Evolutionary conservation across 1,139 yeast genomes (phyloP), one percentile per base, ranked within the genome.

Genomic region (Sugiyamaella pinicola): DNA sequence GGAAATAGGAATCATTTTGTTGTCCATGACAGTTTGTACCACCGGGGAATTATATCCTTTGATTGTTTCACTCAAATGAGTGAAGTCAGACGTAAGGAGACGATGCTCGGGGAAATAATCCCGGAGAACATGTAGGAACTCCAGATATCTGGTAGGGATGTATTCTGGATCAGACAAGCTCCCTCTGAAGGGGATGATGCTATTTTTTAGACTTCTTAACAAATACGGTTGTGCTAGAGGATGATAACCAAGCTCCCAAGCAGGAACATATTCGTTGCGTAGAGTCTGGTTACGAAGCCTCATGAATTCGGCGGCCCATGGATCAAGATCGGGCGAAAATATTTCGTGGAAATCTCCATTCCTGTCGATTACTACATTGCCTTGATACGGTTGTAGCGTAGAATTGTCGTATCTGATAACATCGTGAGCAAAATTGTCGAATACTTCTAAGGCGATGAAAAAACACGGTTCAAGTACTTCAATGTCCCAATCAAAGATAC

Each of bases 381-480:
- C 96, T 64, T 88, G 95, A 59, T 81, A 77, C 0, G 96, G 95
- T 55, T 77, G 75, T 5, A 85, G 81, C 0, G 90, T 81, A 8
- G 71, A 64, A 57, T 83, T 80, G 62, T 89, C 96, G 64, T 87
- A 88, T 40, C 95, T 76, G 7, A 88, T 78, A 33, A 86, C 80
- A 66, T 88, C 96, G 68, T 88, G 96, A 2, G 95, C 79, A 61
- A 89, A 82, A 63, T 87, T 89, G 68, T 88, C 96, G 68, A 89
- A 83, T 28, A 89, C 96, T 65, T 89, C 96, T 55, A 87, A 71
- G 0, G 95, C 95, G 51, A 88, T 76, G 60, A 88, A 84, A 65
- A 83, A 88, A 61, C 95, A 86, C 0, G 91, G 91, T 42, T 85
- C 85, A 1, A 75, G 72, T 1, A 85, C 85, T 2, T 71, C 68